phyloP scores from a whole-genome alignment of 2,329 filamentous ascomycete species.

The Ophiocordyceps sinensis region DNA sequence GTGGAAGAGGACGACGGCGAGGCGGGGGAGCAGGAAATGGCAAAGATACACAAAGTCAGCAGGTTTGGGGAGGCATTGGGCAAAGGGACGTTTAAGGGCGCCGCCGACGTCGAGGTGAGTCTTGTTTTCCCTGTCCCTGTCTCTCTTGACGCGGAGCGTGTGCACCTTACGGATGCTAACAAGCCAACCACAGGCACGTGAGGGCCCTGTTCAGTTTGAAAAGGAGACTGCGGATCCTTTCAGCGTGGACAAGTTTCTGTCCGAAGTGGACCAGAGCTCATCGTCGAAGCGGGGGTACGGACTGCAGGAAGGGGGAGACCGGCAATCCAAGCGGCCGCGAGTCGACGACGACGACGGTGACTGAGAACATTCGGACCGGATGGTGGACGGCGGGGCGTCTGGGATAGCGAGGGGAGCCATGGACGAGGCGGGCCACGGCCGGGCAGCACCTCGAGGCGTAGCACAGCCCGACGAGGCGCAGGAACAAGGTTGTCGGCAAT shows the following conservation, averaged over 20 bases:
- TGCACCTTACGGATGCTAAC: slow-evolving; percentile 14
- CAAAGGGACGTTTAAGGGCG: slow-evolving; percentile 80
- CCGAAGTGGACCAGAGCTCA: slow-evolving; percentile 54
- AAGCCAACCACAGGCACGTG: slow-evolving; percentile 41
- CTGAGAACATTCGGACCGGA: not conserved
- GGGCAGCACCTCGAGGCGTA: too few relatives aligned
- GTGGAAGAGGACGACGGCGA: slow-evolving; percentile 68
- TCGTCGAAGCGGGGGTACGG: slow-evolving; percentile 62
- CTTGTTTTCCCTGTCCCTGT: not conserved
- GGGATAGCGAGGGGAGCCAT: too few relatives aligned
- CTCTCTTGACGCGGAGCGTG: not conserved
- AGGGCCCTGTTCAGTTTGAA: slow-evolving; percentile 93
- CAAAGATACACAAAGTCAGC: slow-evolving; percentile 71
- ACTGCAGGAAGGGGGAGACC: slow-evolving; percentile 49
- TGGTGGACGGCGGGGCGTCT: too few relatives aligned
- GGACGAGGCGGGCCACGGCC: too few relatives aligned
- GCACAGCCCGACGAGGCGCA: too few relatives aligned
- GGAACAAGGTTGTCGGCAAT: too few relatives aligned
- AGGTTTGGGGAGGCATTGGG: slow-evolving; percentile 79
- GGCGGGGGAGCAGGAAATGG: slow-evolving; percentile 68
- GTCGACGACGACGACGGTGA: slow-evolving; percentile 46
- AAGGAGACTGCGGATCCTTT: slow-evolving; percentile 79
- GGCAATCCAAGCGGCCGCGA: slow-evolving; percentile 57
- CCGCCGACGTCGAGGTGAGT: slow-evolving; percentile 63
- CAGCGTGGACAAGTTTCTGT: slow-evolving; percentile 87